Base-by-base conservation (phyloP, 179 eudicot genomes). In the Corrigiola litoralis region DNA sequence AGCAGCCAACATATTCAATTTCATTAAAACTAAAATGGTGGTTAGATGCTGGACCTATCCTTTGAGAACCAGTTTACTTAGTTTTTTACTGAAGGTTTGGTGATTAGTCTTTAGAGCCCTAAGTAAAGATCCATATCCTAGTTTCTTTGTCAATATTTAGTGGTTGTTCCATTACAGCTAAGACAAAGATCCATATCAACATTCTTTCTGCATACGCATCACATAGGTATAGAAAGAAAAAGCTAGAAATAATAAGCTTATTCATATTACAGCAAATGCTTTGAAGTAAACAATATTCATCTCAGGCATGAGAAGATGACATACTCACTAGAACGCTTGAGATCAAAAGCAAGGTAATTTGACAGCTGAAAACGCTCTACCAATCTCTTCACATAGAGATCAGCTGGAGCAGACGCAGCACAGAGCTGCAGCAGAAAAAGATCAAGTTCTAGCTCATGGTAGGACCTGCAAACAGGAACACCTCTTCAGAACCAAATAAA, bases 391-490 rank as follows among this genome's bases (percentile, higher is more conserved):
- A 85, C 84, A 78, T 65, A 95, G 58, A 75, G 85, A 80, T 95
- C 99, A 53, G 95, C 80, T 34, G 99, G 99, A 75, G 97, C 96
- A 79, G 91, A 77, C 59, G 99, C 97, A 78, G 97, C 99, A 86
- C 99, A 95, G 59, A 92, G 76, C 69, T 95, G 99, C 59, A 95
- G 81, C 75, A 88, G 78, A 79, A 95, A 85, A 12, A 95, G 81
- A 85, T 95, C 95, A 80, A 88, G 86, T 77, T 95, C 99, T 47
- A 86, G 79, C 59, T 79, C 89, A 63, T 82, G 89, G 50, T 79
- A 88, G 65, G 85, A 86, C 99, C 99, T 95, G 91, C 72, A 78
- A 53, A 56, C 23, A 65, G 34, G 42, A 14, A 65, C 42, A 17
- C 18, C 20, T 47, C 24, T 20, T 47, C 6, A 59, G 41, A 14